These are phyloP conservation scores for Colletotrichum salicis DNA, from an alignment of 2,329 filamentous ascomycete genomes.

Conservation along the genomic window DNA sequence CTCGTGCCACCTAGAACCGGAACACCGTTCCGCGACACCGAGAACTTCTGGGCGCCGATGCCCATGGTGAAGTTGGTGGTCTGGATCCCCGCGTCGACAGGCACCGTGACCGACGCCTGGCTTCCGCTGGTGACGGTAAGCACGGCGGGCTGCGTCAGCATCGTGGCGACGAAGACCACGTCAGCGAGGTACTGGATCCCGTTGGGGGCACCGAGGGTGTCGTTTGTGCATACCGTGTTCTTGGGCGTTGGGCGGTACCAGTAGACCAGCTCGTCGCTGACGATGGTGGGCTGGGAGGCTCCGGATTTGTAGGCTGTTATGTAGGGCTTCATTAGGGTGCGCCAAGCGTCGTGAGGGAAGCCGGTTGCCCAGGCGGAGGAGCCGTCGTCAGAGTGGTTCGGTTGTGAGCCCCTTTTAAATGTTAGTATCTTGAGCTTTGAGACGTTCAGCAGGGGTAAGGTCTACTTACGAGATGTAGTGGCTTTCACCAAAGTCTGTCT, in stretches of 20 bases:
- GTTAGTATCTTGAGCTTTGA: not conserved
- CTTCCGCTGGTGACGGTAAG: not conserved
- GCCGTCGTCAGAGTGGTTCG: not conserved
- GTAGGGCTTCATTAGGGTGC: not conserved
- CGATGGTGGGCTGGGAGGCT: not conserved
- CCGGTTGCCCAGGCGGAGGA: not conserved
- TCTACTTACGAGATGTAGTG: not conserved
- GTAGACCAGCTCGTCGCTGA: conserved; percentile 40
- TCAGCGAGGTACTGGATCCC: conserved; percentile 38
- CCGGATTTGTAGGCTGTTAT: not conserved
- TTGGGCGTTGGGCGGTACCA: conserved; percentile 40
- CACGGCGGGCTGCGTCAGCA: conserved; percentile 35
- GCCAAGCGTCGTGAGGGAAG: not conserved
- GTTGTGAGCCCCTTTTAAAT: not conserved
- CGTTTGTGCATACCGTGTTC: conserved; percentile 33
- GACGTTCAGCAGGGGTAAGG: too few relatives aligned
- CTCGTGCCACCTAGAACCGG: not conserved
- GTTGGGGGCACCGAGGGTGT: conserved; percentile 33
- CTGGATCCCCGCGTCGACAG: not conserved
- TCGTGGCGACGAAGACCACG: conserved; percentile 38
- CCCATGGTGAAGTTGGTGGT: not conserved
- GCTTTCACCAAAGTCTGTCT: not conserved
- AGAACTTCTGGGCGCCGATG: not conserved
- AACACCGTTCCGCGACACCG: not conserved
- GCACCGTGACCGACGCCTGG: not conserved